These are phyloP conservation scores for Xanthoconium stramineum DNA, from an alignment of 768 basidiomycete species.

Conservation along the genomic window DNA sequence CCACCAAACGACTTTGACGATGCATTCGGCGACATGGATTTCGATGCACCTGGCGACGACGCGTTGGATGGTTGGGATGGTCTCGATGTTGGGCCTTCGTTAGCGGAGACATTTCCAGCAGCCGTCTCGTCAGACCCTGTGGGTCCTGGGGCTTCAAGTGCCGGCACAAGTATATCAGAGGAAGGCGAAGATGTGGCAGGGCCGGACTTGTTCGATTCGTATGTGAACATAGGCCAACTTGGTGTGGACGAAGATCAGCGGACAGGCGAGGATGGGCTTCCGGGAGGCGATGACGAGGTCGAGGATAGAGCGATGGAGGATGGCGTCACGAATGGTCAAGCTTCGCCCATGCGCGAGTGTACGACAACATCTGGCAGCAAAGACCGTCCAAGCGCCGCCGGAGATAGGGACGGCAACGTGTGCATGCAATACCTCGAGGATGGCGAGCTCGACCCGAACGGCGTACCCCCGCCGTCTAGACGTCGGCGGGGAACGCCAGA, in stretches of 20 bases:
- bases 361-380: background rate
- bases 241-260: background rate
- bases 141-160: background rate
- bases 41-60: conserved; percentile 7
- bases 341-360: too few relatives aligned
- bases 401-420: background rate
- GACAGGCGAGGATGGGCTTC: background rate
- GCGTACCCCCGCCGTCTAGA: background rate
- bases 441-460: conserved; percentile 13
- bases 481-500: conserved; percentile 4
- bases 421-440: conserved; percentile 4
- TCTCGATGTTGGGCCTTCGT: conserved; percentile 8
- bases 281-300: background rate
- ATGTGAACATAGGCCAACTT: conserved; percentile 19
- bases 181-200: background rate
- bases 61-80: conserved; percentile 2
- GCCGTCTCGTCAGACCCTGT: background rate
- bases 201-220: conserved; percentile 22
- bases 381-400: background rate
- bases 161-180: background rate
- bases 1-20: conserved; percentile 14
- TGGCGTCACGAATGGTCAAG: background rate
- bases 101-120: background rate
- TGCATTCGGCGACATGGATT: conserved; percentile 11
- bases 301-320: background rate